Evolutionary conservation across 768 basidiomycete species (phyloP).

Genomic region (Cyathus striatus): DNA sequence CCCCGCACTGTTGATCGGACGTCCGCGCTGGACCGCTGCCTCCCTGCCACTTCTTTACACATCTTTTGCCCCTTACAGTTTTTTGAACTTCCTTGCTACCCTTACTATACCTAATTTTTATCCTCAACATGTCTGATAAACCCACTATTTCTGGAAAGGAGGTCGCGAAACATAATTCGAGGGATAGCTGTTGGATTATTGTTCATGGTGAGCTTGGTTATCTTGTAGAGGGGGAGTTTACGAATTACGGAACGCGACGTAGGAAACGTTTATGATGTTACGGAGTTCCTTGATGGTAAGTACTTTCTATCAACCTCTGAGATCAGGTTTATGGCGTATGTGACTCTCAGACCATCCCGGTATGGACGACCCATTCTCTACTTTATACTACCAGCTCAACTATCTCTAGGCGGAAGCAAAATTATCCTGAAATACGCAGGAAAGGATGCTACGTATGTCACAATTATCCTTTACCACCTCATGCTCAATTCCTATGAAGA

Average conservation of each 20-base stretch:
- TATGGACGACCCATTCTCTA: constrained; percentile 15
- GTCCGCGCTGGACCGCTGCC: no score
- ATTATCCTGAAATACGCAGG: constrained; percentile 88
- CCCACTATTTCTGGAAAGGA: constrained; percentile 17
- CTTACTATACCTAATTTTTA: no score
- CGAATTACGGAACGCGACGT: neutral
- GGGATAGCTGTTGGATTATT: constrained; percentile 52
- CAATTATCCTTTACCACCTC: neutral
- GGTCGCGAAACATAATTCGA: constrained; percentile 22
- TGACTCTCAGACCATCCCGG: constrained; percentile 58
- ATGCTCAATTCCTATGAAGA: constrained; percentile 24
- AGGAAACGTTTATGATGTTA: constrained; percentile 78
- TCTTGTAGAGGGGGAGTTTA: neutral
- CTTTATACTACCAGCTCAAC: neutral
- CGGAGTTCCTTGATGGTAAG: constrained; percentile 68
- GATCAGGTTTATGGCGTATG: neutral
- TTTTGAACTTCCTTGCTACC: no score
- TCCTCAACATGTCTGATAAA: no score
- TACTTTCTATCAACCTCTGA: no score
- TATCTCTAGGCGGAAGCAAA: constrained; percentile 67
- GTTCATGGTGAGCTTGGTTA: constrained; percentile 55
- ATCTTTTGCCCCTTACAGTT: no score
- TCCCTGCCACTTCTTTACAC: no score
- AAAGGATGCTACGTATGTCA: constrained; percentile 76
- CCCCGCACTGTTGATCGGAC: no score